Evolutionary conservation across 2,329 filamentous ascomycete genomes (phyloP).

Genomic region (Geoglossum cookeanum): DNA sequence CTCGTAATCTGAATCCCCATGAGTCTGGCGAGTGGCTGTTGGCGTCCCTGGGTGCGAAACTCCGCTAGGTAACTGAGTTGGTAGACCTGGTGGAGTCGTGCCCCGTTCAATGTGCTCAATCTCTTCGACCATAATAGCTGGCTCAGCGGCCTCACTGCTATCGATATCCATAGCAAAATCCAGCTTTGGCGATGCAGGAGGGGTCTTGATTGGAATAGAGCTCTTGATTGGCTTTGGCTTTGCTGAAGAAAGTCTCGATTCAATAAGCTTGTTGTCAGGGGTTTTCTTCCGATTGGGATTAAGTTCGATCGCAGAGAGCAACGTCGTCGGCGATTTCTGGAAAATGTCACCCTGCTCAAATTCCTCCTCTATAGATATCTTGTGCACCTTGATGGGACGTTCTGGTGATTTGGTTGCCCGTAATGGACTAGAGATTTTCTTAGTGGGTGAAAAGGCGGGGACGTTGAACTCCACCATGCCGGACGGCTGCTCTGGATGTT

Average conservation of each 20-base stretch:
- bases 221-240: neutral
- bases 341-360: conserved; percentile 1
- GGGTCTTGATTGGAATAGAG: neutral
- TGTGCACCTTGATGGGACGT: conserved; percentile 4
- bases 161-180: neutral
- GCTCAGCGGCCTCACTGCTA: neutral
- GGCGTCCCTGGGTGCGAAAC: neutral
- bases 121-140: neutral
- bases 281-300: neutral
- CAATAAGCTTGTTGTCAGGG: neutral
- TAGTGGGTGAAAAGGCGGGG: neutral
- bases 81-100: conserved; percentile 3
- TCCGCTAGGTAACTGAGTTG: neutral
- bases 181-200: conserved; percentile 1
- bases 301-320: neutral
- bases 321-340: neutral
- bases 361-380: neutral
- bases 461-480: neutral
- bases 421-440: conserved; percentile 4
- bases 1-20: conserved; percentile 9
- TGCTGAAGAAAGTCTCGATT: neutral
- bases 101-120: neutral
- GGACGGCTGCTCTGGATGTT: neutral
- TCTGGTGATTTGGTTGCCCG: neutral
- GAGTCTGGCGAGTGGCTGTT: conserved; percentile 1